Percentiles rank a stretch among this genome's conserved stretches.
These are phyloP conservation scores for Jatropha curcas DNA, from an alignment of 345 rosid genomes.

Conservation along the genomic window DNA sequence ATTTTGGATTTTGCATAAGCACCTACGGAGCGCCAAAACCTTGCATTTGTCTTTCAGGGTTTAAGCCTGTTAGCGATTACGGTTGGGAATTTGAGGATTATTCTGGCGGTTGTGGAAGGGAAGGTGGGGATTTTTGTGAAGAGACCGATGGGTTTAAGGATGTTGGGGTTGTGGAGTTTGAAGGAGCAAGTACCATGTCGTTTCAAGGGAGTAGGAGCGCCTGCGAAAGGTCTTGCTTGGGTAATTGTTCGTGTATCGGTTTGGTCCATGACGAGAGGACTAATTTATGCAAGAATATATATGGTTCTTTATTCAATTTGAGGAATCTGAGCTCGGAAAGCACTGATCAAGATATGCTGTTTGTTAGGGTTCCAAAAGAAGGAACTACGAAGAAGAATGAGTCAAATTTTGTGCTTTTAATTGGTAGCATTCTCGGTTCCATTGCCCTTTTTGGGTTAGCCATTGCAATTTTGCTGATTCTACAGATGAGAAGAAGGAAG, in stretches of 20 bases:
- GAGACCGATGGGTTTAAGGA: slow-evolving; percentile 41
- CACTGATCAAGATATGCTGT: slow-evolving; percentile 37
- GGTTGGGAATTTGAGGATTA: slow-evolving; percentile 54
- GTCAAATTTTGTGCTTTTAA: slow-evolving; percentile 40
- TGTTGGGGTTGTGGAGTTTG: slow-evolving; percentile 44
- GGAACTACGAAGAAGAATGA: slow-evolving; percentile 36
- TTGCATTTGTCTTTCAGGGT: slow-evolving; percentile 50
- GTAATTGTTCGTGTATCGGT: slow-evolving; percentile 69
- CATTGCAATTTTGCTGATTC: slow-evolving; percentile 37
- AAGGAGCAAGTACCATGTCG: slow-evolving; percentile 35
- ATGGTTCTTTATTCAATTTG: slow-evolving; percentile 55
- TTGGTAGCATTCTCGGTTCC: slow-evolving; percentile 54
- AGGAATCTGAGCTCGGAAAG: slow-evolving; percentile 46
- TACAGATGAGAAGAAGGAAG: slow-evolving; percentile 45
- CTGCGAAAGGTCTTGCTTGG: slow-evolving; percentile 54
- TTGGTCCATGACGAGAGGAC: slow-evolving; percentile 45
- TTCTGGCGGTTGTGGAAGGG: slow-evolving; percentile 50
- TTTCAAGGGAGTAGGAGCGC: slow-evolving; percentile 41
- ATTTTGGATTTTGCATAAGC: slow-evolving; percentile 39
- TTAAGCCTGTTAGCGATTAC: slow-evolving; percentile 34
- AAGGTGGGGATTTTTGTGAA: slow-evolving; percentile 26
- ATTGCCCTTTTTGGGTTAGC: slow-evolving; percentile 40
- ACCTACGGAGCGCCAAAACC: slow-evolving; percentile 16
- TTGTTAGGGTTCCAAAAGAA: slow-evolving; percentile 49
- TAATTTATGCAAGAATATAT: slow-evolving; percentile 52